Evolutionary conservation across 768 basidiomycete genomes (phyloP).

Genomic region (Pisolithus orientalis): DNA sequence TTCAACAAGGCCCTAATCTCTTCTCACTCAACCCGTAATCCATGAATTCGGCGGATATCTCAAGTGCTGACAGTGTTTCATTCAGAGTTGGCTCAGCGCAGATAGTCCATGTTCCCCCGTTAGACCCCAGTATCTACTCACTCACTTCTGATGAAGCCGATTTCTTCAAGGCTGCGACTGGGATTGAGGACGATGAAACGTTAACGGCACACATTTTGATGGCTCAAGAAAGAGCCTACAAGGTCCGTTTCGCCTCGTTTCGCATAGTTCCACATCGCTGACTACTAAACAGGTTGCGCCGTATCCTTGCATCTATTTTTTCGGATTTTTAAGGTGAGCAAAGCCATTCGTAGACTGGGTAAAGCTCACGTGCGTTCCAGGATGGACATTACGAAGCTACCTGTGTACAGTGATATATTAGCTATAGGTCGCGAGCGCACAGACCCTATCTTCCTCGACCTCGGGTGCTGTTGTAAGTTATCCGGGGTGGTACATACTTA

Average conservation of each 20-base stretch:
- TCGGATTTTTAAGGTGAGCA: conserved; percentile 15
- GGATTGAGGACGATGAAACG: conserved; percentile 20
- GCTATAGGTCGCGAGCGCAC: conserved; percentile 27
- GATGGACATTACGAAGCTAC: background rate
- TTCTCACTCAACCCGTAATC: too few relatives aligned
- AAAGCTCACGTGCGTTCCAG: background rate
- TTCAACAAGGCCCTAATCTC: too few relatives aligned
- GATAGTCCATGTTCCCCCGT: background rate
- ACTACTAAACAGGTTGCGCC: background rate
- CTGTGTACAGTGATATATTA: conserved; percentile 18
- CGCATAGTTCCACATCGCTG: background rate
- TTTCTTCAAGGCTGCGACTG: conserved; percentile 20
- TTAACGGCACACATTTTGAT: conserved; percentile 22
- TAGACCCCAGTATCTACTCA: background rate
- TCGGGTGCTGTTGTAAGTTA: conserved; percentile 35
- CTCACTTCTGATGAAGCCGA: conserved; percentile 2
- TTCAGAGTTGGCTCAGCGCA: too few relatives aligned
- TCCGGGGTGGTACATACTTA: background rate
- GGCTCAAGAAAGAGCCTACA: conserved; percentile 23
- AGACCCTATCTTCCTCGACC: conserved; percentile 33
- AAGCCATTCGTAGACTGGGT: background rate
- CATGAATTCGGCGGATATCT: too few relatives aligned
- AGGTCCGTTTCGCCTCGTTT: conserved; percentile 2
- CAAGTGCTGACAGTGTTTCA: too few relatives aligned
- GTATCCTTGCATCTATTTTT: conserved; percentile 23